phyloP scores from a whole-genome alignment of 805 yeast species.

The Monosporozyma aerobia region DNA sequence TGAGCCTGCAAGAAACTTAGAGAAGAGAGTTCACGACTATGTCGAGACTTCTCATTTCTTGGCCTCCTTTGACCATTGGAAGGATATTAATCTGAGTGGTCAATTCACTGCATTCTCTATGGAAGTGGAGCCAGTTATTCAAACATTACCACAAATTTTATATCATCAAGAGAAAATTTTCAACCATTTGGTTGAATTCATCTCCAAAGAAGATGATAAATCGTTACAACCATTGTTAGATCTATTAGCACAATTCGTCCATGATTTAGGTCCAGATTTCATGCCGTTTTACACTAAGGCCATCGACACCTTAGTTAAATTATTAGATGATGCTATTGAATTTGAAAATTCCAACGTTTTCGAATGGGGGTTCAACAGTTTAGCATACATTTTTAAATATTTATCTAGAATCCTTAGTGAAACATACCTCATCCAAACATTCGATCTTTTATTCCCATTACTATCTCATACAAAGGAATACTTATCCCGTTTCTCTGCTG shows the following conservation, averaged over 20 bases:
- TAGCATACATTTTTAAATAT: slow-evolving; percentile 87
- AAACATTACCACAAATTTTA: slow-evolving; percentile 72
- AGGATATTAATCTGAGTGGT: slow-evolving; percentile 71
- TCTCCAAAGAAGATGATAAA: slow-evolving; percentile 50
- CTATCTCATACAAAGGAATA: slow-evolving; percentile 52
- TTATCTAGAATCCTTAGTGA: slow-evolving; percentile 53
- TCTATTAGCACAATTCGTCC: slow-evolving; percentile 72
- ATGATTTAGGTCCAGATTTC: slow-evolving; percentile 88
- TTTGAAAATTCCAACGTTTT: slow-evolving; percentile 54
- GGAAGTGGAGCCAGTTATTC: slow-evolving; percentile 44
- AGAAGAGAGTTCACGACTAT: slow-evolving; percentile 55
- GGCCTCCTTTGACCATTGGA: slow-evolving; percentile 78
- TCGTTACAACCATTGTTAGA: slow-evolving; percentile 79
- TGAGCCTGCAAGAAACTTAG: slow-evolving; percentile 55
- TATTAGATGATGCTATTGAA: slow-evolving; percentile 35
- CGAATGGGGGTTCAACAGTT: slow-evolving; percentile 75
- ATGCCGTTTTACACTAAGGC: slow-evolving; percentile 55
- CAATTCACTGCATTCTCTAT: slow-evolving; percentile 56
- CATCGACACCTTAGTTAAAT: slow-evolving; percentile 39
- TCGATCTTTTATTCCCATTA: slow-evolving; percentile 52
- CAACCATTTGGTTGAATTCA: slow-evolving; percentile 38
- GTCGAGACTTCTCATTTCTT: slow-evolving; percentile 72
- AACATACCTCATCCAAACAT: slow-evolving; percentile 57
- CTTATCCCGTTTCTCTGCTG: slow-evolving; percentile 77
- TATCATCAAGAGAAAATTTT: slow-evolving; percentile 61